Percentiles rank a stretch among this genome's conserved stretches.
These are phyloP conservation scores for Hirschioporus abietinus DNA, from an alignment of 768 basidiomycete species.

Conservation along the genomic window DNA sequence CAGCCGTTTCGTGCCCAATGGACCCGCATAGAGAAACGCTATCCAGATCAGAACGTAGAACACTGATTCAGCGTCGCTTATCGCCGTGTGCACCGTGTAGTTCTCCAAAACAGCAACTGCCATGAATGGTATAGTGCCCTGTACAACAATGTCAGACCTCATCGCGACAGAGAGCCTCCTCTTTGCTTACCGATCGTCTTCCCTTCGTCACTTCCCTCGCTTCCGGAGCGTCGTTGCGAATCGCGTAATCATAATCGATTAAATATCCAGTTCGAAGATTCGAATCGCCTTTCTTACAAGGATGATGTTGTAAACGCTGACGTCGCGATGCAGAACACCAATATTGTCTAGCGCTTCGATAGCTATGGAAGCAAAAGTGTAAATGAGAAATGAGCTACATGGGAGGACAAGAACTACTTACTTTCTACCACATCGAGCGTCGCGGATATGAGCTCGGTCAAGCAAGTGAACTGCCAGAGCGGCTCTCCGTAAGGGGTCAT, in stretches of 20 bases:
- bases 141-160: not conserved
- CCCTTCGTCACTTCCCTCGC: not conserved
- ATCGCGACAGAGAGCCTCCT: not conserved
- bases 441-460: not conserved
- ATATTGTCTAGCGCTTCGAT: not conserved
- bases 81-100: not conserved
- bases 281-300: not conserved
- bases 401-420: not conserved
- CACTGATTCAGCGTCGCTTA: not conserved
- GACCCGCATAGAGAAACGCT: not conserved
- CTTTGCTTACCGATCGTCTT: not conserved
- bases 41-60: not conserved
- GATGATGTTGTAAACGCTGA: not conserved
- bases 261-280: not conserved
- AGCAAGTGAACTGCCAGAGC: not conserved
- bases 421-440: constrained; percentile 1
- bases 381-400: not conserved
- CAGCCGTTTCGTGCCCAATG: not conserved
- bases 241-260: not conserved
- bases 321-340: constrained; percentile 2
- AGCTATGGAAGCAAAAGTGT: not conserved
- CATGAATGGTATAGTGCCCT: constrained; percentile 3
- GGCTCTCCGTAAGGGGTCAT: constrained; percentile 2
- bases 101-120: not conserved
- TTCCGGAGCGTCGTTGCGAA: not conserved